These are phyloP conservation scores for Moelleriella libera DNA, from an alignment of 2,329 filamentous ascomycete genomes.

Conservation along the genomic window DNA sequence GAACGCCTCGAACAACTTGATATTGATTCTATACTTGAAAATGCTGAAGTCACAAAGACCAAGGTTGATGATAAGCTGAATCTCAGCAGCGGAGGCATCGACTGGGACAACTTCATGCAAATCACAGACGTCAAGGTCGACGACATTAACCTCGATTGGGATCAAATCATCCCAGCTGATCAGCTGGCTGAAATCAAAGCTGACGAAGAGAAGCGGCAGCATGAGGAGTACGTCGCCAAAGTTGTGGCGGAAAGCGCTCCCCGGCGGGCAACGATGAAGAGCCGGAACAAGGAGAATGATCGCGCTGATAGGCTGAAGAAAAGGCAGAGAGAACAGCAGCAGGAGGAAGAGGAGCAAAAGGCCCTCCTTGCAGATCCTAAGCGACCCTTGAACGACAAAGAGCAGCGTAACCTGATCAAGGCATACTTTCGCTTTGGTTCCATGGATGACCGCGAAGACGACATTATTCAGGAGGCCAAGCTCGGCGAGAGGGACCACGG, in stretches of 20 bases:
- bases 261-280: conserved; percentile 53
- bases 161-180: conserved; percentile 93
- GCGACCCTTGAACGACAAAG: conserved; percentile 82
- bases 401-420: conserved; percentile 80
- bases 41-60: conserved; percentile 93
- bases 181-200: conserved; percentile 80
- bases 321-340: conserved; percentile 47
- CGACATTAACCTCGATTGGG: conserved; percentile 69
- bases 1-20: conserved; percentile 93
- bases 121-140: conserved; percentile 97
- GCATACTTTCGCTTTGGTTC: conserved; percentile 86
- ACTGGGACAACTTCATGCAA: conserved; percentile 90
- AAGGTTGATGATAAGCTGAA: conserved; percentile 86
- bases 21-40: conserved; percentile 92
- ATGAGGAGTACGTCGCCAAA: conserved; percentile 70
- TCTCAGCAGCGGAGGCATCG: conserved; percentile 74
- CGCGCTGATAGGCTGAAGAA: conserved; percentile 54
- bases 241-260: conserved; percentile 78
- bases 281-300: conserved; percentile 42
- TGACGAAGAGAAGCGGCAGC: conserved; percentile 71
- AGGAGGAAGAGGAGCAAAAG: conserved; percentile 60
- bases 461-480: conserved; percentile 77
- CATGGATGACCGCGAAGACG: conserved; percentile 74
- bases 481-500: conserved; percentile 69
- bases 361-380: conserved; percentile 69